Conservation (phyloP, 805 yeast genomes). For the Naumovozyma dairenensis region DNA sequence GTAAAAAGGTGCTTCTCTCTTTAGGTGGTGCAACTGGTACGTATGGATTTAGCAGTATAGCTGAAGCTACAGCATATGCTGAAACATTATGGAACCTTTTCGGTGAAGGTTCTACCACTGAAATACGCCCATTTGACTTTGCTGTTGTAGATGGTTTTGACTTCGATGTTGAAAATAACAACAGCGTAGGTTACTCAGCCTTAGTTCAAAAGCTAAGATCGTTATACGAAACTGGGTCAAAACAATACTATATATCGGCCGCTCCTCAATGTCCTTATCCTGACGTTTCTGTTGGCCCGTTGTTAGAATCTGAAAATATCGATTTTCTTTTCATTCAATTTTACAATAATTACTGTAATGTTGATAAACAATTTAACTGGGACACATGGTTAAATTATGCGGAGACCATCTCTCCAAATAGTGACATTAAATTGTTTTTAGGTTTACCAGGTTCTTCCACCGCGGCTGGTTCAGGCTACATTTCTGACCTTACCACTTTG, state of each 20-base stretch:
- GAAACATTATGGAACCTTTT: constrained; percentile 52
- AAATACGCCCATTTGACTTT: constrained; percentile 60
- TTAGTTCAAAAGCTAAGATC: constrained; percentile 46
- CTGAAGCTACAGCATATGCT: constrained; percentile 61
- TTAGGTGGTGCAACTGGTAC: constrained; percentile 66
- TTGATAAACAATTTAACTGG: constrained; percentile 49
- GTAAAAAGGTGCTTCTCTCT: constrained; percentile 69
- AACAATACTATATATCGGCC: constrained; percentile 66
- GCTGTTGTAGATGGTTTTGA: constrained; percentile 86
- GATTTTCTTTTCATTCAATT: constrained; percentile 84
- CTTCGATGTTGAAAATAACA: constrained; percentile 70
- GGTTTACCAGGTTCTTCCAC: constrained; percentile 63
- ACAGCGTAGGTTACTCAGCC: constrained; percentile 56
- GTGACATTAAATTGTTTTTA: constrained; percentile 55
- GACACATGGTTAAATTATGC: constrained; percentile 69
- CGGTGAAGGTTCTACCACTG: constrained; percentile 46
- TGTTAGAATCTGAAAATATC: constrained; percentile 47
- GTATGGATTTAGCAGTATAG: constrained; percentile 79
- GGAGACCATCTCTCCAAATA: constrained; percentile 48
- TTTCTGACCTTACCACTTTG: constrained; percentile 33
- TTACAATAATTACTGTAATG: constrained; percentile 73
- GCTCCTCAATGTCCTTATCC: constrained; percentile 92
- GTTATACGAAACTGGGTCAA: constrained; percentile 43
- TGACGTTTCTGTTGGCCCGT: constrained; percentile 56
- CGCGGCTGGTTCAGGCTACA: constrained; percentile 57